phyloP scores from a whole-genome alignment of 1,284 basidiomycete genomes.

The Sanghuangporus baumii region DNA sequence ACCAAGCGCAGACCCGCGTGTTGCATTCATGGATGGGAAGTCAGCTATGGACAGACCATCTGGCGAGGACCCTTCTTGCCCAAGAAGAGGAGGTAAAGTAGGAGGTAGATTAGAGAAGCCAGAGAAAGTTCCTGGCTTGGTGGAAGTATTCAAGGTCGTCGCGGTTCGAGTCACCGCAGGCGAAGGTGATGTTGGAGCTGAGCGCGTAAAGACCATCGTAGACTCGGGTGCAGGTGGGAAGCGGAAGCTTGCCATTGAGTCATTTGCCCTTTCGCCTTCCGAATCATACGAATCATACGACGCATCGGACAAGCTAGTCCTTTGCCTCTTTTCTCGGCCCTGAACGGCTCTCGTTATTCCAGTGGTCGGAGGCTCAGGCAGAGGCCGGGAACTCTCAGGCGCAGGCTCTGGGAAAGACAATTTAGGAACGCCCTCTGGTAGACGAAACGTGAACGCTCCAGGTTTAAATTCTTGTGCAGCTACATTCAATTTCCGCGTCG shows the following conservation, averaged over 20 bases:
- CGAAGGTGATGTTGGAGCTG: conserved; percentile 37
- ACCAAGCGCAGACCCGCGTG: conserved; percentile 12
- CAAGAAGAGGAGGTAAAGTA: conserved; percentile 13
- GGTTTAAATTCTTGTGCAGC: conserved; percentile 79
- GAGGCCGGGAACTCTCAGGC: conserved; percentile 27
- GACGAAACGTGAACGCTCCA: conserved; percentile 63
- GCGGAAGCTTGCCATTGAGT: conserved; percentile 65
- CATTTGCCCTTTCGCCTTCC: conserved; percentile 35
- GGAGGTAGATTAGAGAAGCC: conserved; percentile 36
- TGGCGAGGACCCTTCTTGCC: conserved; percentile 12
- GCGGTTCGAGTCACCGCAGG: conserved; percentile 23
- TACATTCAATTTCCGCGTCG: conserved; percentile 55
- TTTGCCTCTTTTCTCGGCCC: conserved; percentile 68
- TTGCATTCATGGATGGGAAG: conserved; percentile 12
- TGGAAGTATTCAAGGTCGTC: conserved; percentile 32
- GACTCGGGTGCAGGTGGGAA: conserved; percentile 55
- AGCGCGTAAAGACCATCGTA: conserved; percentile 44
- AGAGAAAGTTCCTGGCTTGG: conserved; percentile 62
- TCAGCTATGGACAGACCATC: conserved; percentile 7
- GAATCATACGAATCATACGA: conserved; percentile 34
- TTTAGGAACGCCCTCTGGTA: conserved; percentile 57
- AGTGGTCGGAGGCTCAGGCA: conserved; percentile 27
- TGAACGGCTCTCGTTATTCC: conserved; percentile 37
- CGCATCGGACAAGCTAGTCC: conserved; percentile 41
- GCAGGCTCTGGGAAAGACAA: conserved; percentile 37